Base-by-base conservation (phyloP, 2,329 filamentous ascomycete species). In the Ceratocystiopsis brevicomis region DNA sequence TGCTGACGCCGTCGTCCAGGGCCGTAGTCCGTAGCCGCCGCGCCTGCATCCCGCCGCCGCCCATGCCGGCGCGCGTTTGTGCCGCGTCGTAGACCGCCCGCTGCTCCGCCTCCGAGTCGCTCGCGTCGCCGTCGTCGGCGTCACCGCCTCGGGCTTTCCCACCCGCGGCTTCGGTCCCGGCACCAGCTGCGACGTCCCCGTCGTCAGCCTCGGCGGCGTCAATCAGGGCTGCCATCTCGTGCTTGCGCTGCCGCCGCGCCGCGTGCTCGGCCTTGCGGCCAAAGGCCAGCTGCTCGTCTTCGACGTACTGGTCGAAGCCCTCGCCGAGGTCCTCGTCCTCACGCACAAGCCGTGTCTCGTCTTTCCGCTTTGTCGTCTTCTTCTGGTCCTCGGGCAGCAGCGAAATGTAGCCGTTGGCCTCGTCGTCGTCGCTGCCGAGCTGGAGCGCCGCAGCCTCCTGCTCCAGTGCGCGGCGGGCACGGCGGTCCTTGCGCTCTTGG, bases 261-360 rank as follows among this genome's bases (percentile, higher is more conserved):
- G 85, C 82, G 17, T 72, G 74, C 59, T 90, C 83, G 0, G 85
- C 85, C 47, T 81, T 82, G 48, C 71, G 76, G 33, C 86, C 84
- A 0, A 95, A 66, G 1, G 82, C 73, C 11, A 95, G 73, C 9
- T 75, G 74, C 10, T 82, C 85, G 55, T 94, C 84, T 37, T 90
- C 82, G 10, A 90, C 83, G 53, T 83, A 94, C 44, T 88, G 80
- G 47, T 96, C 88, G 52, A 93, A 96, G 0, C 86, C 87, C 61
- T 96, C 90, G 35, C 82, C 83, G 0, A 95, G 71, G 54, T 96
- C 85, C 56, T 96, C 88, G 52, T 96, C 88, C 33, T 95, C 86
- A 37, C 70, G 73, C 6, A 86, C 71, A 2, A 96, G 69, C 1
- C 88, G 72, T 6, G 80, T 81, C 48, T 86, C 71, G 33, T 74